Evolutionary conservation across 2,329 filamentous ascomycete species (phyloP).

Genomic region (Scedosporium boydii): DNA sequence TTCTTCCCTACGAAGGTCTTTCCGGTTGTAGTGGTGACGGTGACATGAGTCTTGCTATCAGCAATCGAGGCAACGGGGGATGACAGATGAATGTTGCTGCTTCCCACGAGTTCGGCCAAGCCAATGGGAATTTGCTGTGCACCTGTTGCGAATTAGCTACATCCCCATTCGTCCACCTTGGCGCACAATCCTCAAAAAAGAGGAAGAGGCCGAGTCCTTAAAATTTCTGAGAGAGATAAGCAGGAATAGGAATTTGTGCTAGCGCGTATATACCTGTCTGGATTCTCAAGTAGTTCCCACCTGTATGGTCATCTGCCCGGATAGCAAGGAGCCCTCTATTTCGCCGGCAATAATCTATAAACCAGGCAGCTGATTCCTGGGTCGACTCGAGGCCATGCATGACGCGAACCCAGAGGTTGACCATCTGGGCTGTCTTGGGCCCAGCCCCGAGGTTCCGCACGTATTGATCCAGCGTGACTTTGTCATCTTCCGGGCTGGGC

Average conservation of each 20-base stretch:
- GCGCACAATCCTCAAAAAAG: too few relatives aligned
- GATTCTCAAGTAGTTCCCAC: conserved; percentile 25
- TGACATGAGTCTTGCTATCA: conserved; percentile 9
- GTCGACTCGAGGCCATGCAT: conserved; percentile 27
- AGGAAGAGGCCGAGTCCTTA: too few relatives aligned
- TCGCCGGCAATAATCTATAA: conserved; percentile 27
- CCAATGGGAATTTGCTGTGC: conserved; percentile 17
- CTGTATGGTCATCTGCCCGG: conserved; percentile 23
- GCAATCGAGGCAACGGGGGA: conserved; percentile 16
- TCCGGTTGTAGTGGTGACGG: conserved; percentile 14
- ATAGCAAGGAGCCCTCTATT: conserved; percentile 23
- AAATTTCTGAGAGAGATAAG: too few relatives aligned
- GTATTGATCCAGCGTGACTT: conserved; percentile 23
- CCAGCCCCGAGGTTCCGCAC: conserved; percentile 21
- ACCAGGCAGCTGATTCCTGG: conserved; percentile 24
- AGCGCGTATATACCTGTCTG: conserved; percentile 2
- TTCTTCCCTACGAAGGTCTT: conserved; percentile 23
- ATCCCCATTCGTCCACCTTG: too few relatives aligned
- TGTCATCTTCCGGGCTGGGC: conserved; percentile 18
- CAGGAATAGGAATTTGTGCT: too few relatives aligned
- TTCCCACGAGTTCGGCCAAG: conserved; percentile 18
- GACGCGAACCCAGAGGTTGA: conserved; percentile 25
- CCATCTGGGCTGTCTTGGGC: conserved; percentile 21
- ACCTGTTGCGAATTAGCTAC: too few relatives aligned
- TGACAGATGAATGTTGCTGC: conserved; percentile 12